Evolutionary conservation across 148 eudicot species (phyloP).

Genomic region (Silene uniflora): DNA sequence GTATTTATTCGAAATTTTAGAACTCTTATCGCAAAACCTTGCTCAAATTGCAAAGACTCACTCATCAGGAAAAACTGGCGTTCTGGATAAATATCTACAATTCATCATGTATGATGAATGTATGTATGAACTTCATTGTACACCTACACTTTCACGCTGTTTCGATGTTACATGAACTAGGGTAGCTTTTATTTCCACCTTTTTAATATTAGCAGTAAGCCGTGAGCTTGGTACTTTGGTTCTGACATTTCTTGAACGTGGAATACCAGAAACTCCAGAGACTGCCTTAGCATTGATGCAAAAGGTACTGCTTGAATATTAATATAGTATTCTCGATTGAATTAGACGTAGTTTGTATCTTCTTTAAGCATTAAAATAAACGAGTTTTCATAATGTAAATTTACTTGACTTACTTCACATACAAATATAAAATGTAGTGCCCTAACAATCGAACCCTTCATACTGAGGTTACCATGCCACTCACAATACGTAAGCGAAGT

Average conservation of each 20-base stretch:
- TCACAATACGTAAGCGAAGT: slow-evolving; percentile 53
- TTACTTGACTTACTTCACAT: slow-evolving; percentile 32
- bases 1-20: slow-evolving; percentile 27
- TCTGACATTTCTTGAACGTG: slow-evolving; percentile 73
- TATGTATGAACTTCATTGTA: slow-evolving; percentile 27
- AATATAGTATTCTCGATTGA: background rate
- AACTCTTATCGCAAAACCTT: slow-evolving; percentile 46
- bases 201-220: background rate
- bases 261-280: slow-evolving; percentile 58
- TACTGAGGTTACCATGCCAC: slow-evolving; percentile 66
- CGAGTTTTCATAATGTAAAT: background rate
- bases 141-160: background rate
- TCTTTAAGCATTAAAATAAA: slow-evolving; percentile 5
- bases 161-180: background rate
- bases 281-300: slow-evolving; percentile 63
- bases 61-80: slow-evolving; percentile 70
- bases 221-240: slow-evolving; percentile 16
- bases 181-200: background rate
- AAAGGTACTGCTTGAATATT: slow-evolving; percentile 39
- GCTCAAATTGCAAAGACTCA: slow-evolving; percentile 46
- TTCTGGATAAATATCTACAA: slow-evolving; percentile 73
- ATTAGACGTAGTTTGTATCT: background rate
- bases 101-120: slow-evolving; percentile 90
- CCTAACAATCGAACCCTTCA: slow-evolving; percentile 66
- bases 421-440: slow-evolving; percentile 72